phyloP scores from a whole-genome alignment of 371 early-diverging fungal genomes.

The Basidiobolus heterosporus region DNA sequence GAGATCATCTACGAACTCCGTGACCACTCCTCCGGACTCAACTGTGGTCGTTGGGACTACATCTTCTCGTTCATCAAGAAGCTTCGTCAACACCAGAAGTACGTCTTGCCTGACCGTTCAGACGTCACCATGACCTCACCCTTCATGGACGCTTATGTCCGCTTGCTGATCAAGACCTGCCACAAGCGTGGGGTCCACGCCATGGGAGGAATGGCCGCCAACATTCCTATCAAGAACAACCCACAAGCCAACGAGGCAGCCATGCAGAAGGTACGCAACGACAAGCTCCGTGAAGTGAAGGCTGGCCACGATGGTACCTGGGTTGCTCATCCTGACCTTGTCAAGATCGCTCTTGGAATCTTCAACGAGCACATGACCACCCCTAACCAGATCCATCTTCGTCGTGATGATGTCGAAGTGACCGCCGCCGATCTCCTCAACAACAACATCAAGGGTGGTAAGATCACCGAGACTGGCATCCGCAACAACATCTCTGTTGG shows the following conservation, averaged over 20 bases:
- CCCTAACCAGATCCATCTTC: constrained; percentile 84
- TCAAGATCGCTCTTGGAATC: constrained; percentile 65
- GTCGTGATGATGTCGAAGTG: constrained; percentile 79
- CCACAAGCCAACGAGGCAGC: constrained; percentile 70
- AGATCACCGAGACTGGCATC: constrained; percentile 76
- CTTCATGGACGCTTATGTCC: constrained; percentile 91
- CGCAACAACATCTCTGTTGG: constrained; percentile 82
- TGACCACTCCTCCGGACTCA: constrained; percentile 87
- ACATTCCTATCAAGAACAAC: constrained; percentile 91
- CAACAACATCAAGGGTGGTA: constrained; percentile 51
- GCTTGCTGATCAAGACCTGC: constrained; percentile 87
- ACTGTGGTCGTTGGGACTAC: constrained; percentile 97
- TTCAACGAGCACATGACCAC: constrained; percentile 89
- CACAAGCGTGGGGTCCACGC: constrained; percentile 93
- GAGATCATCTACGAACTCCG: constrained; percentile 88
- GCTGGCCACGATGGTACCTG: constrained; percentile 94
- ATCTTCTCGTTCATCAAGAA: constrained; percentile 93
- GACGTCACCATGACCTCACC: constrained; percentile 85
- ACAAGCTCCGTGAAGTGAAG: constrained; percentile 83
- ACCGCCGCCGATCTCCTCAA: constrained; percentile 67
- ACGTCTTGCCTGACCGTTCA: constrained; percentile 74
- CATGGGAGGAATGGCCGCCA: constrained; percentile 97
- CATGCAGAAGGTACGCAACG: constrained; percentile 79
- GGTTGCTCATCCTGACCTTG: constrained; percentile 94
- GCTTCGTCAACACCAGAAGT: constrained; percentile 69